Conservation (phyloP, 2,329 filamentous ascomycete genomes). For the Talaromyces marneffei region DNA sequence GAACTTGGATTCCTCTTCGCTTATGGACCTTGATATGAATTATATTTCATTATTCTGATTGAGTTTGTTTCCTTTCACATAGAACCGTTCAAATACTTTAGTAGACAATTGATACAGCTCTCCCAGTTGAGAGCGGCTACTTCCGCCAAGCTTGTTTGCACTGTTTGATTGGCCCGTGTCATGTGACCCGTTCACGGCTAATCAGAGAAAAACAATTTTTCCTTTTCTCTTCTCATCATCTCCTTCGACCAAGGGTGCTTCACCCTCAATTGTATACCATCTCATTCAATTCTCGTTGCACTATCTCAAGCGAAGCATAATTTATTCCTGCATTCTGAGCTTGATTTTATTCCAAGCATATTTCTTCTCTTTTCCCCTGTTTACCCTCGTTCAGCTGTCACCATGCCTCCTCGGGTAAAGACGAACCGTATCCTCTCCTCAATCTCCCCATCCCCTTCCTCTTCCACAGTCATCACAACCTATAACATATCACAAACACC, state of each 20-base stretch:
- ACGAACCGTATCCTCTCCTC: constrained; percentile 19
- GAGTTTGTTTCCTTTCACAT: not conserved
- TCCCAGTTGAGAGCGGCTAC: too few species aligned
- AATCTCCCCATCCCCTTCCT: constrained; percentile 30
- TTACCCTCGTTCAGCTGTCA: constrained; percentile 8
- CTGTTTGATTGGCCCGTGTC: constrained; percentile 10
- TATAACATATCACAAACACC: constrained; percentile 15
- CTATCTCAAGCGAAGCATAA: not conserved
- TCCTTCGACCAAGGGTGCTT: constrained; percentile 14
- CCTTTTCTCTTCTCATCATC: not conserved
- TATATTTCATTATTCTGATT: not conserved
- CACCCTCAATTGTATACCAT: constrained; percentile 7
- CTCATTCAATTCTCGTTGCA: not conserved
- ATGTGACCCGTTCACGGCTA: constrained; percentile 7
- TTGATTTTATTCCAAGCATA: not conserved
- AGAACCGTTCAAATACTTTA: not conserved
- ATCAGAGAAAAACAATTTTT: constrained; percentile 13
- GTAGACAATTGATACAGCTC: not conserved
- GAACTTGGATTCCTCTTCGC: not conserved
- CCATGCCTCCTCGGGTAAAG: constrained; percentile 39
- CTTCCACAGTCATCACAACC: constrained; percentile 16
- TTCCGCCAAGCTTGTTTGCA: constrained; percentile 2
- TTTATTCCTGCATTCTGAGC: too few species aligned
- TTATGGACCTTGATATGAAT: not conserved
- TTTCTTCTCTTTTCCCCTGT: not conserved